phyloP scores from a whole-genome alignment of 345 rosid genomes.

The Mangifera indica region DNA sequence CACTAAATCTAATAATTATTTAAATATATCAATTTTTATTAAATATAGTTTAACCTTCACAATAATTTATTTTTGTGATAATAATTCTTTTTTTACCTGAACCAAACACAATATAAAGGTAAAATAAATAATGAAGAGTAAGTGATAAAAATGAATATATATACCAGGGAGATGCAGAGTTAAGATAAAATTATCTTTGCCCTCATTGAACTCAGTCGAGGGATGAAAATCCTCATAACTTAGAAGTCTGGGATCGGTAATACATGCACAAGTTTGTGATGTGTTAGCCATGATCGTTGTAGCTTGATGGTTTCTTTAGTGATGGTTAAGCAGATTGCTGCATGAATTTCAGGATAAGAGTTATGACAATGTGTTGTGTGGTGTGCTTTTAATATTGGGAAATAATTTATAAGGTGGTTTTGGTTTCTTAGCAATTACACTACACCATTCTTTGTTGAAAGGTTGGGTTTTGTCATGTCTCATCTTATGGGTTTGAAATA shows the following conservation, averaged over 20 bases:
- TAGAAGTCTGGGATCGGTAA: background rate
- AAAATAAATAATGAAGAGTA: no score
- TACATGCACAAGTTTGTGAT: background rate
- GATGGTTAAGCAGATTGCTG: no score
- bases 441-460: conserved; percentile 23
- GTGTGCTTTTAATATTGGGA: background rate
- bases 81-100: no score
- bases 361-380: background rate
- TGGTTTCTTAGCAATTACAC: conserved; percentile 9
- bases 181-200: conserved; percentile 35
- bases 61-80: no score
- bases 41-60: no score
- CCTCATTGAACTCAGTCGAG: conserved; percentile 44
- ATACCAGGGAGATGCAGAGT: conserved; percentile 51
- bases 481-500: background rate
- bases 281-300: conserved; percentile 17
- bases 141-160: no score
- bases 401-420: no score
- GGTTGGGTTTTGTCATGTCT: conserved; percentile 2
- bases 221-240: conserved; percentile 44
- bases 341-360: background rate
- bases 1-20: no score
- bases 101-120: no score
- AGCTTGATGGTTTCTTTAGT: background rate
- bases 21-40: no score